Conservation (phyloP, 805 yeast genomes). For the Teunomyces stri region DNA sequence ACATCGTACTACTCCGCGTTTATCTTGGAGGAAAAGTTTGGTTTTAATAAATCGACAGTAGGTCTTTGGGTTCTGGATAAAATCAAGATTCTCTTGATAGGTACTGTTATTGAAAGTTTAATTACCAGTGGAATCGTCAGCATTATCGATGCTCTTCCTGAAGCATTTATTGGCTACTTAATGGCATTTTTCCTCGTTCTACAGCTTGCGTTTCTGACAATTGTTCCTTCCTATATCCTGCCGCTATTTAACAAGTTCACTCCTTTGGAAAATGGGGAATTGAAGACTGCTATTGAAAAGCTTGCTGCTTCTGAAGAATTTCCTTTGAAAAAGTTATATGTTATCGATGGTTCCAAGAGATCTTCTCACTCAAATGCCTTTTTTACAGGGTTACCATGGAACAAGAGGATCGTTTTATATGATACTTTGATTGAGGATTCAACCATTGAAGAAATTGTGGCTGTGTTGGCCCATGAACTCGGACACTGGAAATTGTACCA, state of each 20-base stretch:
- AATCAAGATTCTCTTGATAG: slow-evolving; percentile 56
- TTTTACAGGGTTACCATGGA: slow-evolving; percentile 95
- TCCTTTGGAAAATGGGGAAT: slow-evolving; percentile 87
- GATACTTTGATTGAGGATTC: slow-evolving; percentile 88
- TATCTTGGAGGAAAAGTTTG: slow-evolving; percentile 87
- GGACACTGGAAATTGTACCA: slow-evolving; percentile 97
- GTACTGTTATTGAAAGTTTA: slow-evolving; percentile 63
- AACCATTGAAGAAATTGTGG: slow-evolving; percentile 76
- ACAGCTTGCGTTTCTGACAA: slow-evolving; percentile 70
- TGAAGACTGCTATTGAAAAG: slow-evolving; percentile 75
- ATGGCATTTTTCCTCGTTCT: slow-evolving; percentile 70
- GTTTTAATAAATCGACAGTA: slow-evolving; percentile 87
- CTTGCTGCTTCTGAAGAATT: slow-evolving; percentile 74
- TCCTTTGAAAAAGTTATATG: slow-evolving; percentile 83
- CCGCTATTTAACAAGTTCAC: slow-evolving; percentile 90
- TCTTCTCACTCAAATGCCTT: slow-evolving; percentile 97
- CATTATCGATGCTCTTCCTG: slow-evolving; percentile 78
- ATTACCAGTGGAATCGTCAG: slow-evolving; percentile 71
- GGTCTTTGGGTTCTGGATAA: slow-evolving; percentile 71
- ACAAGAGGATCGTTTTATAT: slow-evolving; percentile 89
- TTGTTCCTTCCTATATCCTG: slow-evolving; percentile 81
- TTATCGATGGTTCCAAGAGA: slow-evolving; percentile 93
- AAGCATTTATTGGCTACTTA: slow-evolving; percentile 75
- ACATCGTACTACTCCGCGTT: slow-evolving; percentile 72
- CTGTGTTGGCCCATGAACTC: slow-evolving; percentile 96